Conservation (phyloP, 2,329 filamentous ascomycete genomes). For the Hypoxylon sp. region DNA sequence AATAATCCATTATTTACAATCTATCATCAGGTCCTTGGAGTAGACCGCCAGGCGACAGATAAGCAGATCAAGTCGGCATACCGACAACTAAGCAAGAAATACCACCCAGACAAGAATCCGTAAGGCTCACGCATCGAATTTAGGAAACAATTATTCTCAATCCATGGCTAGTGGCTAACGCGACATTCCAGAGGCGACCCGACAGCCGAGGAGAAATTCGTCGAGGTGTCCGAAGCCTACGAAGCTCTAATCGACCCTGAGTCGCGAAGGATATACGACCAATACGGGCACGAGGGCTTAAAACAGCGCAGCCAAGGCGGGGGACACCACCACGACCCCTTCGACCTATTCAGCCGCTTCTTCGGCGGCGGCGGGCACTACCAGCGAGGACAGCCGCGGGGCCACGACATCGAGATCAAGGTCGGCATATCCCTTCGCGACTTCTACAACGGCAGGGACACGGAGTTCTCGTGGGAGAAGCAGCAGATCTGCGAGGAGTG, state of each 20-base stretch:
- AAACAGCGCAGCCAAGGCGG: conserved; percentile 83
- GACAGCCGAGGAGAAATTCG: conserved; percentile 89
- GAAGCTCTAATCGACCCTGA: conserved; percentile 87
- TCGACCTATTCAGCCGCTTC: conserved; percentile 96
- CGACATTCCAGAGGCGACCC: conserved; percentile 75
- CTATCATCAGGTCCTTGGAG: conserved; percentile 76
- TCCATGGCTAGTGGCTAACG: conserved; percentile 21
- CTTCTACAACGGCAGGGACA: conserved; percentile 91
- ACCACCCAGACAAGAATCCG: conserved; percentile 98
- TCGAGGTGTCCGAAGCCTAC: conserved; percentile 95
- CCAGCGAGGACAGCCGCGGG: conserved; percentile 80
- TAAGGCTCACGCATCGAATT: conserved; percentile 65
- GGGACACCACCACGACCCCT: conserved; percentile 82
- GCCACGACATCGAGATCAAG: conserved; percentile 90
- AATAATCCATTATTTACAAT: conserved; percentile 7
- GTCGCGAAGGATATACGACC: conserved; percentile 90
- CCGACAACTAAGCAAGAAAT: conserved; percentile 92
- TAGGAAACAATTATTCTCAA: not conserved
- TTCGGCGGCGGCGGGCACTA: conserved; percentile 93
- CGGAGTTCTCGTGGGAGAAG: conserved; percentile 92
- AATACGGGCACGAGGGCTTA: conserved; percentile 92
- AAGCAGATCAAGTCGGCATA: conserved; percentile 95
- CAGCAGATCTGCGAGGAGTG: conserved; percentile 95
- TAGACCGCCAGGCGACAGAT: conserved; percentile 84
- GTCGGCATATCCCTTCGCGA: conserved; percentile 85